Conservation (phyloP, 441 rosid genomes). For the Biscutella laevigata region DNA sequence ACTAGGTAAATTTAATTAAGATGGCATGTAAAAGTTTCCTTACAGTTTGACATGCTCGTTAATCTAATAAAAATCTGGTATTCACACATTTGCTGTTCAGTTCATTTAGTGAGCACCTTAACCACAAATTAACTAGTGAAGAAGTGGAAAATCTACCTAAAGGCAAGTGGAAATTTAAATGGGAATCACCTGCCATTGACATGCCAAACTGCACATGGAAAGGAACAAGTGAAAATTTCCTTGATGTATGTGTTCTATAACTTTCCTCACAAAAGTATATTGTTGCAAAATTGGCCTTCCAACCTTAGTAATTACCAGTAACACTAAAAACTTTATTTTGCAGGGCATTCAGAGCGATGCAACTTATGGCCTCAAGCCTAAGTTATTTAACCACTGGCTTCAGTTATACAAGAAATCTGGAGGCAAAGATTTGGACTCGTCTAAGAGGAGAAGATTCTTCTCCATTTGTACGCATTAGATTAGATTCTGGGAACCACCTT, state of each 20-base stretch:
- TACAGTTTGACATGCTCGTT: neutral
- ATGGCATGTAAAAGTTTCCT: neutral
- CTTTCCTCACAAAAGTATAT: neutral
- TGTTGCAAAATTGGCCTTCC: slow-evolving; percentile 1
- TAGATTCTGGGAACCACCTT: neutral
- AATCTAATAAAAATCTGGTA: neutral
- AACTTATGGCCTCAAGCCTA: slow-evolving; percentile 52
- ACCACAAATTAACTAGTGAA: slow-evolving; percentile 43
- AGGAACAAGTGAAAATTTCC: slow-evolving; percentile 55
- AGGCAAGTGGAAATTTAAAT: slow-evolving; percentile 56
- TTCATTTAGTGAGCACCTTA: slow-evolving; percentile 58
- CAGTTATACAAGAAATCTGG: slow-evolving; percentile 51
- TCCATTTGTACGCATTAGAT: slow-evolving; percentile 75
- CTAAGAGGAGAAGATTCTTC: slow-evolving; percentile 62
- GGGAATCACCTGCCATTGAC: slow-evolving; percentile 61
- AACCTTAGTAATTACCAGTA: neutral
- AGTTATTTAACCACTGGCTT: slow-evolving; percentile 71
- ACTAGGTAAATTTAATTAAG: slow-evolving; percentile 31
- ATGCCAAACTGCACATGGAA: slow-evolving; percentile 66
- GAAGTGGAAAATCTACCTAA: slow-evolving; percentile 44
- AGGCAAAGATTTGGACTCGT: slow-evolving; percentile 56
- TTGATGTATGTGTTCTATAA: slow-evolving; percentile 39
- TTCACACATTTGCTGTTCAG: slow-evolving; percentile 31
- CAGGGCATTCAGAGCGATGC: slow-evolving; percentile 23
- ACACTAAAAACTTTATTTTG: neutral